phyloP scores from a whole-genome alignment of 129 eudicot species.

The Centrapalus pauciflorus region DNA sequence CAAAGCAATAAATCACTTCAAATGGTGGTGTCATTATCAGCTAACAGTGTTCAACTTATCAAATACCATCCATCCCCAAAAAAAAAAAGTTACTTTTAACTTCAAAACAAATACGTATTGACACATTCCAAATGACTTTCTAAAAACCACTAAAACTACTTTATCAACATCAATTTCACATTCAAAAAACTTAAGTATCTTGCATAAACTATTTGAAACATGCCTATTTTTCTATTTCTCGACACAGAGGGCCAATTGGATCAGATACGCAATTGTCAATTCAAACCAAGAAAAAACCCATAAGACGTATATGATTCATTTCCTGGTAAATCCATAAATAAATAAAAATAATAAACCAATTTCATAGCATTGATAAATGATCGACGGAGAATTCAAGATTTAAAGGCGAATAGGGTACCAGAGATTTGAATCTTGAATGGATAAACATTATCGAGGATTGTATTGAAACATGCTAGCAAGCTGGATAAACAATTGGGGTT shows the following conservation, averaged over 20 bases:
- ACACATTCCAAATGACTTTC: not conserved
- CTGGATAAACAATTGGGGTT: not conserved
- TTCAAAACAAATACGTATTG: not conserved
- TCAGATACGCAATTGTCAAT: not conserved
- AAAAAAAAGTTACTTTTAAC: not conserved
- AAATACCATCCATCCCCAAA: not conserved
- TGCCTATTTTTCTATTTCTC: not conserved
- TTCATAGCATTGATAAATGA: constrained; percentile 7
- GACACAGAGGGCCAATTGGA: not conserved
- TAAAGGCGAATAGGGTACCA: not conserved
- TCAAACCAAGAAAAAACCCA: not conserved
- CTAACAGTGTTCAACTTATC: not conserved
- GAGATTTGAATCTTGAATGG: constrained; percentile 5
- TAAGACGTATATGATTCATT: not conserved
- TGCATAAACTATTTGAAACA: not conserved
- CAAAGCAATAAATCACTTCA: not conserved
- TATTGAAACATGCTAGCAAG: constrained; percentile 1
- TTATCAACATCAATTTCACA: not conserved
- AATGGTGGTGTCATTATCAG: not conserved
- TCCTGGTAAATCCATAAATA: not conserved
- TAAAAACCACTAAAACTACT: not conserved
- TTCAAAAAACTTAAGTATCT: not conserved
- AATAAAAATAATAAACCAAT: not conserved
- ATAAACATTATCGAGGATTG: constrained; percentile 14
- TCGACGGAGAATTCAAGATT: constrained; percentile 4